These are phyloP conservation scores for Hypoxylon rickii DNA, from an alignment of 495 filamentous ascomycete species.

Conservation along the genomic window DNA sequence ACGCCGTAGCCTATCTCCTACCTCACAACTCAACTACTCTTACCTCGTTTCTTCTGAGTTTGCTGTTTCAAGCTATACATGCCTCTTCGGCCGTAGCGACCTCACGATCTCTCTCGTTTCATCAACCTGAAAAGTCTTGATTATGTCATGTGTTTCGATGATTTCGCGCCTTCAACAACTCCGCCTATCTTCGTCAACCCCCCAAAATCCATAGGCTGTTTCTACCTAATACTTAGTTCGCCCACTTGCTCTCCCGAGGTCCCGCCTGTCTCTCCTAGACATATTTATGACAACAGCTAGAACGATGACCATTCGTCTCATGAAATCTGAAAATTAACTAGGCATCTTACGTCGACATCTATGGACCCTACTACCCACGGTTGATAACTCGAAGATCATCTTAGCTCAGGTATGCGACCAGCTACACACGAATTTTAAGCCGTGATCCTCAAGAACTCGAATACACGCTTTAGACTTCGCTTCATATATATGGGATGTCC, in stretches of 20 bases:
- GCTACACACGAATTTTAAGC: no score
- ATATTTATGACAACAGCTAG: no score
- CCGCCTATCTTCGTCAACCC: neutral
- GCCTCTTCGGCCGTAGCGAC: constrained; percentile 3
- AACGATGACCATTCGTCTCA: no score
- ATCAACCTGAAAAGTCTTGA: neutral
- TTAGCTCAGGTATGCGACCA: no score
- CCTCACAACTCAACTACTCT: neutral
- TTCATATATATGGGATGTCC: neutral
- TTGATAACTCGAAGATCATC: neutral
- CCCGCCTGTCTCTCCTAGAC: neutral
- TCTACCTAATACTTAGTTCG: neutral
- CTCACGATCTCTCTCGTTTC: constrained; percentile 1
- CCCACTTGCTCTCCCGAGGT: neutral
- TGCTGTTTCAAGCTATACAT: neutral
- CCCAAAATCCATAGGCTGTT: constrained; percentile 1
- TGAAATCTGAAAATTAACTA: neutral
- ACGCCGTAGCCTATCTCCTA: neutral
- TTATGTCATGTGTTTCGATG: constrained; percentile 2
- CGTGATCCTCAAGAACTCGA: no score
- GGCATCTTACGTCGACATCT: neutral
- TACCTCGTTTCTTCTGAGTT: neutral
- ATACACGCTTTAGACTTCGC: neutral
- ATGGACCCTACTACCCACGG: no score
- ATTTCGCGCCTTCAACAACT: constrained; percentile 8